Evolutionary conservation across 163 green algal species (phyloP).

Genomic region (Volvox carteri): DNA sequence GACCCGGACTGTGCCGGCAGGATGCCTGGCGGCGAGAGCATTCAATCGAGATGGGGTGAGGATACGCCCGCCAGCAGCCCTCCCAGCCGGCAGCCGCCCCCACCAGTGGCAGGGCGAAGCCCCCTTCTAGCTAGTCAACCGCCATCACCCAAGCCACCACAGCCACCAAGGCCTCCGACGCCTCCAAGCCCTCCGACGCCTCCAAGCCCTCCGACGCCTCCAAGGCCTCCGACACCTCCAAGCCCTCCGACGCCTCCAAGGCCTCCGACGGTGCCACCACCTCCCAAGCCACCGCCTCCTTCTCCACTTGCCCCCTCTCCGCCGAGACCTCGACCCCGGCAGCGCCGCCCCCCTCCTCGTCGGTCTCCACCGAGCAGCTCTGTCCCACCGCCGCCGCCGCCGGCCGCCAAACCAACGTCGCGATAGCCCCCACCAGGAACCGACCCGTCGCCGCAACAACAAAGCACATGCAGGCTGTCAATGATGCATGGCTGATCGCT

Average conservation of each 20-base stretch:
- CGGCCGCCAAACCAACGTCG: not conserved
- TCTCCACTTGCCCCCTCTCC: not conserved
- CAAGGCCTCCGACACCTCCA: not conserved
- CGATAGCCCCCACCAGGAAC: not conserved
- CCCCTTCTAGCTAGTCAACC: not conserved
- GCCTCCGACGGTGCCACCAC: not conserved
- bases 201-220: not conserved
- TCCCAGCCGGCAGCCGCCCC: not conserved
- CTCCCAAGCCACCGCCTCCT: not conserved
- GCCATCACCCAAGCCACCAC: not conserved
- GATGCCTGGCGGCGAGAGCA: not conserved
- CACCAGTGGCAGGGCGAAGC: not conserved
- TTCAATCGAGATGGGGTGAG: not conserved
- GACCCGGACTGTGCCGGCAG: slow-evolving; percentile 2
- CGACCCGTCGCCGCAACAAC: not conserved
- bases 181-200: not conserved
- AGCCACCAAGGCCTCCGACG: not conserved
- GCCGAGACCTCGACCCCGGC: not conserved
- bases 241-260: not conserved
- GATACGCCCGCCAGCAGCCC: not conserved
- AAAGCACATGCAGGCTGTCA: too few relatives aligned
- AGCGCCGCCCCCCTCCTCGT: too few relatives aligned
- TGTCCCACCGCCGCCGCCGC: slow-evolving; percentile 16
- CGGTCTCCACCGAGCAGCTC: not conserved
- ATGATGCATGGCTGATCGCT: too few relatives aligned